Evolutionary conservation across 139 green algal species (phyloP).

Genomic region (Coelastrella sp.): DNA sequence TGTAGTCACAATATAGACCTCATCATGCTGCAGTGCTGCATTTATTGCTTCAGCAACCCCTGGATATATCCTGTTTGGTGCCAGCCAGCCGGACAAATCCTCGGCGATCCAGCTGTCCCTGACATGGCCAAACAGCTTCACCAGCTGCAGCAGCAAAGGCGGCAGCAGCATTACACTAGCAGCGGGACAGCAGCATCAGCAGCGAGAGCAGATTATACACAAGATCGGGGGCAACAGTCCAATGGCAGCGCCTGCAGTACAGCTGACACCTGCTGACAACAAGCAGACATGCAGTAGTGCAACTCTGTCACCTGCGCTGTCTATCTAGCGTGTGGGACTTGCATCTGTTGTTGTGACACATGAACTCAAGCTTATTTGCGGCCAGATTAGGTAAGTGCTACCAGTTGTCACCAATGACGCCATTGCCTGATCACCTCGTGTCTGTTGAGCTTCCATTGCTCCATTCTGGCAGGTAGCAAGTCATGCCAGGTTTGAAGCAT

Average conservation of each 20-base stretch:
- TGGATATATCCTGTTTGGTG: slow-evolving; percentile 93
- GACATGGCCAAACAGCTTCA: slow-evolving; percentile 91
- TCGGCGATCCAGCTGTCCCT: slow-evolving; percentile 94
- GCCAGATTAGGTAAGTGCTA: background rate
- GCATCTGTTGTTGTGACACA: background rate
- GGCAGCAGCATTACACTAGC: background rate
- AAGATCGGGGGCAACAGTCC: background rate
- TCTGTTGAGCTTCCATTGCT: slow-evolving; percentile 79
- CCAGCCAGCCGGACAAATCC: slow-evolving; percentile 93
- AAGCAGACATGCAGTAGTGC: background rate
- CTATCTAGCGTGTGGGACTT: no score
- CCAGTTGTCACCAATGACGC: background rate
- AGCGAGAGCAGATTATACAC: background rate
- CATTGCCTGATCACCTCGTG: slow-evolving; percentile 56
- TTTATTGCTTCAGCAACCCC: slow-evolving; percentile 81
- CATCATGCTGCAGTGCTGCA: slow-evolving; percentile 58
- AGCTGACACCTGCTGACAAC: background rate
- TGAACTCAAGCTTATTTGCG: background rate
- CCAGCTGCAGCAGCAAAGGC: slow-evolving; percentile 72
- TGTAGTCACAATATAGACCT: slow-evolving; percentile 99
- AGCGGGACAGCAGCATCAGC: background rate
- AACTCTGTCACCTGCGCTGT: background rate
- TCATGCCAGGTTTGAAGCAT: slow-evolving; percentile 85
- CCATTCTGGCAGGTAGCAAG: slow-evolving; percentile 82
- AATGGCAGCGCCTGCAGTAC: background rate